Conservation (phyloP, 1,284 basidiomycete species). For the Porodaedalea pini region DNA sequence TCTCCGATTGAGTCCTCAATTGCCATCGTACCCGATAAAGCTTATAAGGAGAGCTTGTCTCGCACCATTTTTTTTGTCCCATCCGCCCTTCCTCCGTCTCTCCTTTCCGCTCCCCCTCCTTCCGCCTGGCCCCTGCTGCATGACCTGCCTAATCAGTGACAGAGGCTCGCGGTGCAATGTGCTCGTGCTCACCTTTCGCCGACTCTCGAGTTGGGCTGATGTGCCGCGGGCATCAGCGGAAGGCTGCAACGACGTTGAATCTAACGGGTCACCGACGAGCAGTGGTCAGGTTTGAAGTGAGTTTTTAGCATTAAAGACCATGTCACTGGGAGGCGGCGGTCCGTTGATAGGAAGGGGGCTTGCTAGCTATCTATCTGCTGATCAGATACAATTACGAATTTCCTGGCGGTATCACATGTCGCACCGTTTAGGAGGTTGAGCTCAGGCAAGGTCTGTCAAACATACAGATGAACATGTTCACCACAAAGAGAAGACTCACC, state of each 20-base stretch:
- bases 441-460: no score
- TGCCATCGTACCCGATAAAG: not conserved
- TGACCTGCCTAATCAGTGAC: not conserved
- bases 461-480: no score
- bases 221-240: not conserved
- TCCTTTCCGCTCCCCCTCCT: not conserved
- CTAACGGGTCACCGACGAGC: not conserved
- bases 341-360: not conserved
- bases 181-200: no score
- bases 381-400: not conserved
- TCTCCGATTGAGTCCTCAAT: constrained; percentile 3
- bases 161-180: not conserved
- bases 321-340: not conserved
- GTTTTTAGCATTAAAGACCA: not conserved
- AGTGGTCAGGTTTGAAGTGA: not conserved
- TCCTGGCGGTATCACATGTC: not conserved
- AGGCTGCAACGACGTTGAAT: not conserved
- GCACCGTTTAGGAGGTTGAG: not conserved
- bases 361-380: not conserved
- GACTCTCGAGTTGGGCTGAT: not conserved
- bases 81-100: not conserved
- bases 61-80: not conserved
- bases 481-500: no score
- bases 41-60: not conserved
- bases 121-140: not conserved